A percentile compares a stretch with the other conserved stretches of the same genome.
These are phyloP conservation scores for Saturnispora quitensis DNA, from an alignment of 805 yeast genomes.

Conservation along the genomic window DNA sequence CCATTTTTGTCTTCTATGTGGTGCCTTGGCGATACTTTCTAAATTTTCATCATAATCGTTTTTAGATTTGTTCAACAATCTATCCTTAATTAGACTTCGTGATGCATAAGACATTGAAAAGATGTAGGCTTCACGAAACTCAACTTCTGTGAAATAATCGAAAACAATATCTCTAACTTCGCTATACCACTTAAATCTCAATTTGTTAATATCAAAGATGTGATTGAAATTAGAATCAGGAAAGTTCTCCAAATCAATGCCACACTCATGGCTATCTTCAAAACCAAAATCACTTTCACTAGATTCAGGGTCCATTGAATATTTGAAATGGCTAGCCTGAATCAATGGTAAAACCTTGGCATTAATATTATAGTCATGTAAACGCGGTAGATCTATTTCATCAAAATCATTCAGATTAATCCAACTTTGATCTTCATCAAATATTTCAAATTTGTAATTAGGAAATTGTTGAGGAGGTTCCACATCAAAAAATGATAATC, in stretches of 20 bases:
- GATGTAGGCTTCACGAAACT: conserved; percentile 34
- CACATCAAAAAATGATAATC: conserved; percentile 31
- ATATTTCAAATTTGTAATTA: conserved; percentile 23
- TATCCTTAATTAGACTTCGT: conserved; percentile 22
- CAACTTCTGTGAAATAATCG: conserved; percentile 46
- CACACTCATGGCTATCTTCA: conserved; percentile 55
- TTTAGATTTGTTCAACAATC: not conserved
- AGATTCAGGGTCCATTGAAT: conserved; percentile 44
- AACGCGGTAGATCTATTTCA: conserved; percentile 41
- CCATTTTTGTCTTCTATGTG: not conserved
- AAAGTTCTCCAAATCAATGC: conserved; percentile 32
- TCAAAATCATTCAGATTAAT: conserved; percentile 52
- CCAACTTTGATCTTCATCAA: conserved; percentile 53
- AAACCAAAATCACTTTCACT: conserved; percentile 33
- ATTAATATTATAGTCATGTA: conserved; percentile 28
- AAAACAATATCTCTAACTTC: conserved; percentile 52
- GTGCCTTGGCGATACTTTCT: not conserved
- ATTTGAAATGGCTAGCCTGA: conserved; percentile 61
- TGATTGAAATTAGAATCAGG: conserved; percentile 40
- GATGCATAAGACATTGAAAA: conserved; percentile 25
- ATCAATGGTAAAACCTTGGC: conserved; percentile 54
- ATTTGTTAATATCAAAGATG: conserved; percentile 61
- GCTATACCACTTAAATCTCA: conserved; percentile 75
- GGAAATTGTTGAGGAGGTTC: conserved; percentile 5
- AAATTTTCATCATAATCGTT: not conserved